Conservation (phyloP, 225 moss, liverwort and hornwort genomes). For the Polytrichum commune region DNA sequence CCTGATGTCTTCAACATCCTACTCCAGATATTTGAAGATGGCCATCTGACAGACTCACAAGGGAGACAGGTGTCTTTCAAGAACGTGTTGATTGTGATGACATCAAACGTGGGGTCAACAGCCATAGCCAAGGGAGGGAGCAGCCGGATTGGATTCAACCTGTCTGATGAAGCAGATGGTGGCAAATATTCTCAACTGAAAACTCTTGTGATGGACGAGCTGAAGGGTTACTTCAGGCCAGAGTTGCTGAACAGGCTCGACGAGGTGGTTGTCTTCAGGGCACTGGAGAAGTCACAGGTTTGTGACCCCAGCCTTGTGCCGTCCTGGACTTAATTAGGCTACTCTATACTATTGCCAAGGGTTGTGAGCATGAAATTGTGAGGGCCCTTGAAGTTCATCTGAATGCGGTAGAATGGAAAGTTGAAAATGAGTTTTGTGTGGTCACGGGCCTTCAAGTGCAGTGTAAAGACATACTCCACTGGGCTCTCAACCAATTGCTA, state of each 20-base stretch:
- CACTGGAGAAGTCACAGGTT: slow-evolving; percentile 92
- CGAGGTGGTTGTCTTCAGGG: slow-evolving; percentile 91
- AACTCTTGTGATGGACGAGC: slow-evolving; percentile 84
- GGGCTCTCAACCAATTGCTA: no score
- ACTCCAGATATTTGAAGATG: slow-evolving; percentile 93
- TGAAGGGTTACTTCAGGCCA: slow-evolving; percentile 91
- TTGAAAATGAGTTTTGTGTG: no score
- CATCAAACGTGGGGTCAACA: slow-evolving; percentile 84
- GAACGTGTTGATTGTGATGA: slow-evolving; percentile 89
- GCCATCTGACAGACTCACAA: slow-evolving; percentile 86
- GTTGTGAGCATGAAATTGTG: no score
- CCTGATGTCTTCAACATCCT: slow-evolving; percentile 95
- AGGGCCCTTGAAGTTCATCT: no score
- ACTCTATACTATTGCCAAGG: no score
- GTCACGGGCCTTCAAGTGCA: no score
- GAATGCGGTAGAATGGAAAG: no score
- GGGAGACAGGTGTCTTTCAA: slow-evolving; percentile 91
- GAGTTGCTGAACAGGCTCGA: slow-evolving; percentile 91
- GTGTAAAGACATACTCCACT: no score
- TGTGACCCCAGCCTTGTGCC: background rate
- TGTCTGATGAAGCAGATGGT: slow-evolving; percentile 82
- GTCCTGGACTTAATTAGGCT: no score
- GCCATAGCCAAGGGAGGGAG: slow-evolving; percentile 90
- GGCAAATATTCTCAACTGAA: slow-evolving; percentile 85
- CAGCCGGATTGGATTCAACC: slow-evolving; percentile 79